phyloP scores from a whole-genome alignment of 23 red algal species.

The Gracilaria domingensis region DNA sequence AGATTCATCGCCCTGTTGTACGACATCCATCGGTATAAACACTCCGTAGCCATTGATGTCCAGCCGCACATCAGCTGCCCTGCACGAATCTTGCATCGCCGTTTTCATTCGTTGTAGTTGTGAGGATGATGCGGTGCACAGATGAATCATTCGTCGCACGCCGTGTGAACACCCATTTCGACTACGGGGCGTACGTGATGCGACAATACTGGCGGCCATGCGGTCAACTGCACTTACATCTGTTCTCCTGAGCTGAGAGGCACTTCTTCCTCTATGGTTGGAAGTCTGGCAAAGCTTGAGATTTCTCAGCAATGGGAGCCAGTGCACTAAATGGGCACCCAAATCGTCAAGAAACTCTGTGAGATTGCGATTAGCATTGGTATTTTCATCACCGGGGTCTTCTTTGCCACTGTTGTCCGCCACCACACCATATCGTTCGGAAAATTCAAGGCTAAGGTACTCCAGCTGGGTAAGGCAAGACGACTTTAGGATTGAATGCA shows the following conservation, averaged over 20 bases:
- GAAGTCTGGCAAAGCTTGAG: neutral
- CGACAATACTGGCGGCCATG: too few species aligned
- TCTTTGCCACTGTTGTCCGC: neutral
- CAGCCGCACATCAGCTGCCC: slow-evolving; percentile 3
- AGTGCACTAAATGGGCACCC: neutral
- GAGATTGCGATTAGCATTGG: neutral
- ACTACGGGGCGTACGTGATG: too few species aligned
- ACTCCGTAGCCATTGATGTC: neutral
- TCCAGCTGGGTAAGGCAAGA: neutral
- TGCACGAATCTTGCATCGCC: neutral
- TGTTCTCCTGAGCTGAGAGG: neutral
- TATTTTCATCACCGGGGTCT: neutral
- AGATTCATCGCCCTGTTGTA: neutral
- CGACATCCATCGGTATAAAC: neutral
- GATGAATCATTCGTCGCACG: neutral
- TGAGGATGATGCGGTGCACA: neutral
- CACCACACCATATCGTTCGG: neutral
- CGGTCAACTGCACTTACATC: too few species aligned
- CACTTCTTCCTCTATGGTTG: neutral
- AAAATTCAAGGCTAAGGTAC: neutral
- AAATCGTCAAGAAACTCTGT: neutral
- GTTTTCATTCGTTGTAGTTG: neutral
- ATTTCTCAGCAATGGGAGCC: neutral
- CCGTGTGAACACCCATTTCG: too few species aligned
- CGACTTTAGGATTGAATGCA: neutral